These are phyloP conservation scores for Austroboletus novae-zelandiae DNA, from an alignment of 1,284 basidiomycete species.

Conservation along the genomic window DNA sequence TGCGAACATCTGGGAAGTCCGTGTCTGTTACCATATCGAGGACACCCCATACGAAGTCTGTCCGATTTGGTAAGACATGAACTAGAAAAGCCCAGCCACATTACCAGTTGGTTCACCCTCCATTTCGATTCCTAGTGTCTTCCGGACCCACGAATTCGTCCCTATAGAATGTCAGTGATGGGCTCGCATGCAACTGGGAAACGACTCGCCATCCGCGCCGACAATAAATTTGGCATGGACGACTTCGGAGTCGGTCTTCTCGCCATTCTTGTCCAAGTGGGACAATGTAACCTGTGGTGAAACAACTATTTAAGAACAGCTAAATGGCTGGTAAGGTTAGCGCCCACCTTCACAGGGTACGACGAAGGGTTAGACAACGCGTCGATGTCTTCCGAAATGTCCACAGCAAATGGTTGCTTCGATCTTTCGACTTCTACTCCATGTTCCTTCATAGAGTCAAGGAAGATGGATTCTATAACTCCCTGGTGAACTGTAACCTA, in stretches of 20 bases:
- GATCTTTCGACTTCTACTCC: constrained; percentile 58
- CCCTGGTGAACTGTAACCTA: constrained; percentile 73
- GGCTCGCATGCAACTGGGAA: background rate
- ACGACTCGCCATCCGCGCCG: constrained; percentile 52
- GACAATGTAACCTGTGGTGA: constrained; percentile 38
- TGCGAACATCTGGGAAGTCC: constrained; percentile 79
- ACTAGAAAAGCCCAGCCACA: background rate
- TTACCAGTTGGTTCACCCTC: background rate
- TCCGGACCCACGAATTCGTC: background rate
- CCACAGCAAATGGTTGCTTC: constrained; percentile 49
- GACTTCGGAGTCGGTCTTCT: constrained; percentile 11
- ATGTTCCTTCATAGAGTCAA: constrained; percentile 53
- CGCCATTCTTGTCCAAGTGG: constrained; percentile 29
- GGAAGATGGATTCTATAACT: constrained; percentile 64
- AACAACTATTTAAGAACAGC: background rate
- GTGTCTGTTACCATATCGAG: constrained; percentile 69
- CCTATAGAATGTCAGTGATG: background rate
- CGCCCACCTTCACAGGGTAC: constrained; percentile 52
- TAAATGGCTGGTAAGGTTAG: background rate
- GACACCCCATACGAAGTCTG: constrained; percentile 74
- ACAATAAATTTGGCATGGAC: constrained; percentile 52
- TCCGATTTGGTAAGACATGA: background rate
- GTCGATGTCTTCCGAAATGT: constrained; percentile 43
- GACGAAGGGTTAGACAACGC: constrained; percentile 42
- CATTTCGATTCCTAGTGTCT: background rate